A percentile compares a stretch with the other conserved stretches of the same genome.
phyloP scores from a whole-genome alignment of 106 monocot species.

The Cymbidium sinense region DNA sequence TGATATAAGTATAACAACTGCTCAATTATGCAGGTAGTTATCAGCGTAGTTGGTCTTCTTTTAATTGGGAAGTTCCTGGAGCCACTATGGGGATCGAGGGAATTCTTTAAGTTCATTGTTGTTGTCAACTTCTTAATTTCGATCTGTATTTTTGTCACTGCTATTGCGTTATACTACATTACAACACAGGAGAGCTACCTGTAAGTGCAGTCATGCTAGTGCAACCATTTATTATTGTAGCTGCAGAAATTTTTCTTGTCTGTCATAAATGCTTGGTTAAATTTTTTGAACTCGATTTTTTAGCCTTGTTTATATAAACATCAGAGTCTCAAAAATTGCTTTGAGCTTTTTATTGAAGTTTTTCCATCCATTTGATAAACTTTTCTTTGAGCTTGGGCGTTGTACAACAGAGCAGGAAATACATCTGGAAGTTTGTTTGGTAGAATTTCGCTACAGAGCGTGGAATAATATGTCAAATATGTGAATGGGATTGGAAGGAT shows the following conservation, averaged over 20 bases:
- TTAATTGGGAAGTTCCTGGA: slow-evolving; percentile 75
- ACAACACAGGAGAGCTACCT: slow-evolving; percentile 76
- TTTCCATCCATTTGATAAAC: background rate
- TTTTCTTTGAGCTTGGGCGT: background rate
- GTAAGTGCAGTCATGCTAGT: slow-evolving; percentile 41
- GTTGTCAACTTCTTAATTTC: slow-evolving; percentile 83
- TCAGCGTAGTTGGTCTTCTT: slow-evolving; percentile 75
- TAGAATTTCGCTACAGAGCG: background rate
- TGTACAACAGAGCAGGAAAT: background rate
- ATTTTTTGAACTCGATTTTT: background rate
- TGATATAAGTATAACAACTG: background rate
- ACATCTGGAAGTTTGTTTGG: background rate
- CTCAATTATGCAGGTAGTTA: slow-evolving; percentile 39
- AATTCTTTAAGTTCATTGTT: slow-evolving; percentile 88
- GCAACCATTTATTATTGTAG: background rate
- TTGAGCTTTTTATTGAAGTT: background rate
- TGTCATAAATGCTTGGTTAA: background rate
- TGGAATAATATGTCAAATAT: background rate
- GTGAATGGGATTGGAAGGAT: background rate
- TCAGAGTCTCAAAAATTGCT: background rate
- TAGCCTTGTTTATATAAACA: background rate
- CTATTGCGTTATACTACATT: slow-evolving; percentile 72
- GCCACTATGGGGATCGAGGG: slow-evolving; percentile 84
- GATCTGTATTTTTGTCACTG: slow-evolving; percentile 65
- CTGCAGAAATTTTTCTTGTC: background rate